Percentiles rank a stretch among this genome's conserved stretches.
Evolutionary conservation across 192 early-diverging fungal species (phyloP).

Genomic region (Backusella circina): DNA sequence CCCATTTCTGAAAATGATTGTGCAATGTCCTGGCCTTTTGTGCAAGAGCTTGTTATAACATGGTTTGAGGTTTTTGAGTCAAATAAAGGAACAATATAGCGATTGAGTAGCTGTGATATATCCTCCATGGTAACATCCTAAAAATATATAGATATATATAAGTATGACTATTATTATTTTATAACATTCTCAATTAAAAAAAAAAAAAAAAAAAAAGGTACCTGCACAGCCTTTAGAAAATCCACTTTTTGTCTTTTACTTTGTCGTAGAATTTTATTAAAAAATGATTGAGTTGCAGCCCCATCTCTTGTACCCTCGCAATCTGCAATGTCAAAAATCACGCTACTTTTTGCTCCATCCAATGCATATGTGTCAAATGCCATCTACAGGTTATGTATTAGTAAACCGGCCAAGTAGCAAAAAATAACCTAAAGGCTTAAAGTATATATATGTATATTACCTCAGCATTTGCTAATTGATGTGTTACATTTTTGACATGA

Average conservation of each 20-base stretch:
- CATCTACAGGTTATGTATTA: background rate
- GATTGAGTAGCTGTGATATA: background rate
- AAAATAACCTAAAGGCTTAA: background rate
- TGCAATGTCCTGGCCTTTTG: background rate
- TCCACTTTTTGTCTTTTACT: constrained; percentile 21
- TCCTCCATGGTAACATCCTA: constrained; percentile 12
- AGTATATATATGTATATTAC: background rate
- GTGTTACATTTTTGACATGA: constrained; percentile 40
- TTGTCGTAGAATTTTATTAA: constrained; percentile 43
- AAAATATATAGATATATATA: background rate
- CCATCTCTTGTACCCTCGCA: constrained; percentile 31
- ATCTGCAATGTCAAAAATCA: constrained; percentile 47
- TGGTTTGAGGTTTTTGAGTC: constrained; percentile 2
- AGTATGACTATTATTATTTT: background rate
- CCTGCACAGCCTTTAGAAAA: constrained; percentile 13
- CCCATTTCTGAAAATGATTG: background rate
- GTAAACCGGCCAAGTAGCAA: constrained; percentile 25
- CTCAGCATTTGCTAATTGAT: constrained; percentile 27
- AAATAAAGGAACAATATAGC: constrained; percentile 7
- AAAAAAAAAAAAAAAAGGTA: background rate
- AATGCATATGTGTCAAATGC: constrained; percentile 40
- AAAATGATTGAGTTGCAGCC: constrained; percentile 42
- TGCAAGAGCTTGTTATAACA: background rate
- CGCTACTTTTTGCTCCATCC: constrained; percentile 53
- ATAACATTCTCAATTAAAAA: too few species aligned